Evolutionary conservation across 768 basidiomycete genomes (phyloP), one percentile per base, ranked within the genome.

Genomic region (Suillus alpinus): DNA sequence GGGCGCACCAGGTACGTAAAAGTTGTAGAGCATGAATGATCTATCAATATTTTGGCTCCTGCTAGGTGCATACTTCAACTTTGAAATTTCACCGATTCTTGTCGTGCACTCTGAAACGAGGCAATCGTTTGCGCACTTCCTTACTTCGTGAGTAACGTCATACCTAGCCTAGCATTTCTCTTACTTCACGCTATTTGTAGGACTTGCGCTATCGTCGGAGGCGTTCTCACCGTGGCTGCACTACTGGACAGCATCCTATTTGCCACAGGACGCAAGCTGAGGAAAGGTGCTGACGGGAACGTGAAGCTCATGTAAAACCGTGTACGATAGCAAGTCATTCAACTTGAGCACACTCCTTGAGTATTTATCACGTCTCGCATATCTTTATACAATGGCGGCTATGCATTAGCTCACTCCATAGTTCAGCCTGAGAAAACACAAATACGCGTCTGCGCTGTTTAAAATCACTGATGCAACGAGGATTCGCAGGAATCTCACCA

Each of bases 121-220:
- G 59, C 95, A 98, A 74, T 92, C 93, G 0, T 96, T 98, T 73
- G 96, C 97, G 2, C 97, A 99, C 77, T 98, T 98, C 81, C 77
- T 98, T 31, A 98, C 97, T 47, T 98, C 95, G 92, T 95, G 70
- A 69, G 94, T 82, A n/a, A 9, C 53, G 37, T 34, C 60, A 12
- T 44, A 44, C 36, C 31, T 34, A 39, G 18, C 23, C 16, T 20
- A 7, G 16, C 40, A 34, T 61, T 13, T 56, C 13, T 57, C 29
- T 58, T 29, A 61, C 23, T 29, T 37, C 40, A 9, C 59, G 37
- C 59, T 12, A 39, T 60, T 36, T 40, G 39, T 68, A 97, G 95
- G 64, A 95, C 95, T 29, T 97, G 95, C 71, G 97, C 97, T 2
- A 98, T 99, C 68, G 89, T 99, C 32, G 97, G 97, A 65, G 97